A percentile compares a stretch with the other conserved stretches of the same genome.
Evolutionary conservation across 2,329 filamentous ascomycete species (phyloP).

Genomic region (Neobulgaria alba): DNA sequence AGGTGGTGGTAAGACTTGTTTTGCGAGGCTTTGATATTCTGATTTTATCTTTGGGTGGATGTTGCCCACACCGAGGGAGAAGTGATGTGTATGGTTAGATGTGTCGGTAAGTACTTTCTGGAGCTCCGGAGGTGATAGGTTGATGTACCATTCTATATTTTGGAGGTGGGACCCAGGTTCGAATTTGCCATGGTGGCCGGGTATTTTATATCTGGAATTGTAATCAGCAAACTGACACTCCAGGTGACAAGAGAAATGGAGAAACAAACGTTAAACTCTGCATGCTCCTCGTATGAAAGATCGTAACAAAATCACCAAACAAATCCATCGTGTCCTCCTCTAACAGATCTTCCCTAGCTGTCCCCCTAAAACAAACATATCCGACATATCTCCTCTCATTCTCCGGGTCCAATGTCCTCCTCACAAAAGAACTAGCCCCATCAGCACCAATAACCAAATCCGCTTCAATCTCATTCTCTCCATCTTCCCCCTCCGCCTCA

Average conservation of each 20-base stretch:
- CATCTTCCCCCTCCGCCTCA: background rate
- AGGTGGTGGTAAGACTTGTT: constrained; percentile 2
- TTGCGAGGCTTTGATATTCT: constrained; percentile 3
- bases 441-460: constrained; percentile 17
- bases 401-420: constrained; percentile 9
- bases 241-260: constrained; percentile 32
- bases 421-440: constrained; percentile 16
- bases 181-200: constrained; percentile 31
- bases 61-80: constrained; percentile 6
- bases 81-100: constrained; percentile 15
- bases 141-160: constrained; percentile 38
- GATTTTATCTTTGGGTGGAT: constrained; percentile 1
- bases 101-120: constrained; percentile 23
- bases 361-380: constrained; percentile 30
- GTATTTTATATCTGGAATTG: constrained; percentile 31
- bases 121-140: constrained; percentile 18
- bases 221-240: constrained; percentile 6
- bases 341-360: constrained; percentile 30
- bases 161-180: constrained; percentile 32
- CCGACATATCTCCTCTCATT: constrained; percentile 17
- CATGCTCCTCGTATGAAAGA: constrained; percentile 31
- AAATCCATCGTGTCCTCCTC: constrained; percentile 26
- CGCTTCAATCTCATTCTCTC: constrained; percentile 2
- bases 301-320: constrained; percentile 32
- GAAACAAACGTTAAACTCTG: constrained; percentile 29